Evolutionary conservation across 352 stramenopile genomes (phyloP).

Genomic region (Pythium dissimile): DNA sequence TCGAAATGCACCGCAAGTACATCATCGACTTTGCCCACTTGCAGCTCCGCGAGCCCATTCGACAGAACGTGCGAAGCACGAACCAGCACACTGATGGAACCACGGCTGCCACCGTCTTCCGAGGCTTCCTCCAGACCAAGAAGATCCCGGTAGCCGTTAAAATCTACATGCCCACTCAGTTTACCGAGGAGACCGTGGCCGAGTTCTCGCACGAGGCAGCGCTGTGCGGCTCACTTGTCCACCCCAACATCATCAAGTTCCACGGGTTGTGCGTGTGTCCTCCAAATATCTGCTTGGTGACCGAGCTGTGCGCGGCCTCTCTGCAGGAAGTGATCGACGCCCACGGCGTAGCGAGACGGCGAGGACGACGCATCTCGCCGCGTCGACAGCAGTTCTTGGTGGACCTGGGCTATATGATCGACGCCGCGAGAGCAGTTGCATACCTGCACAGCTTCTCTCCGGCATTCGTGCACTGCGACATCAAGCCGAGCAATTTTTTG

Average conservation of each 20-base stretch:
- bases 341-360: neutral
- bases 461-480: constrained; percentile 41
- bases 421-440: constrained; percentile 33
- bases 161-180: constrained; percentile 37
- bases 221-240: constrained; percentile 30
- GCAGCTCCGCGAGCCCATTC: constrained; percentile 35
- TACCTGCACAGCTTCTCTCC: constrained; percentile 47
- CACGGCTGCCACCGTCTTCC: constrained; percentile 24
- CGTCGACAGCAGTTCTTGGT: constrained; percentile 24
- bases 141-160: constrained; percentile 39
- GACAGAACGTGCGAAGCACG: neutral
- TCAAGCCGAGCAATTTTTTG: constrained; percentile 60
- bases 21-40: constrained; percentile 72
- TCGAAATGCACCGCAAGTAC: constrained; percentile 56
- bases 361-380: no score
- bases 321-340: constrained; percentile 22
- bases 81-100: no score
- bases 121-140: constrained; percentile 26
- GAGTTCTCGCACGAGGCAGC: constrained; percentile 39
- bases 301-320: constrained; percentile 40
- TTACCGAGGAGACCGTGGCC: constrained; percentile 35
- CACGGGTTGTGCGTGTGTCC: constrained; percentile 44
- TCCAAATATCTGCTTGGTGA: constrained; percentile 44
- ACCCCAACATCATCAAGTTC: constrained; percentile 44
- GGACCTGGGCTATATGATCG: constrained; percentile 34